A percentile compares a stretch with the other conserved stretches of the same genome.
These are phyloP conservation scores for Colletotrichum sp. DNA, from an alignment of 2,329 filamentous ascomycete genomes.

Conservation along the genomic window DNA sequence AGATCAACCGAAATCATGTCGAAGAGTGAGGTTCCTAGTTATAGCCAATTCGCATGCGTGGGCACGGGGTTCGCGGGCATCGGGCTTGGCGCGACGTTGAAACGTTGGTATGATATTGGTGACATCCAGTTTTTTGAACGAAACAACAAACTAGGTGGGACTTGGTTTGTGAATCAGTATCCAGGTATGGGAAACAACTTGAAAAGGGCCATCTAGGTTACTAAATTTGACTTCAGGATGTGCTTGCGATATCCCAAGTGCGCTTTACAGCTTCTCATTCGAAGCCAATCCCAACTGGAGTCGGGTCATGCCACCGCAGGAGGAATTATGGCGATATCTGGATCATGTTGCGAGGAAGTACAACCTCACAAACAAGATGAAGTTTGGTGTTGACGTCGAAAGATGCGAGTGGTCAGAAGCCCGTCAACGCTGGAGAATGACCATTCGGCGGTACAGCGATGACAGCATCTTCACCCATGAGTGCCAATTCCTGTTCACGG, in stretches of 20 bases:
- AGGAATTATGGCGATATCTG: slow-evolving; percentile 64
- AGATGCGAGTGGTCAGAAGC: slow-evolving; percentile 42
- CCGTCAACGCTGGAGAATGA: slow-evolving; percentile 37
- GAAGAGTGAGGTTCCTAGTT: slow-evolving; percentile 18
- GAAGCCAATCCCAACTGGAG: slow-evolving; percentile 66
- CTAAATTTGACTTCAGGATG: slow-evolving; percentile 23
- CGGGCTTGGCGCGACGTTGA: slow-evolving; percentile 63
- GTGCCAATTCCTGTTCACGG: slow-evolving; percentile 43
- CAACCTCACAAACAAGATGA: slow-evolving; percentile 41
- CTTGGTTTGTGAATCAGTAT: slow-evolving; percentile 69
- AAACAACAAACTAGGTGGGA: slow-evolving; percentile 62
- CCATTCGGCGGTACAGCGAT: slow-evolving; percentile 27
- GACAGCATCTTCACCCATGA: slow-evolving; percentile 35
- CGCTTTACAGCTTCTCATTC: slow-evolving; percentile 67
- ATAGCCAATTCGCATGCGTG: slow-evolving; percentile 50
- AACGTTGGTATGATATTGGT: slow-evolving; percentile 60
- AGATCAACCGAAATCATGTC: not conserved
- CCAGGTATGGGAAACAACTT: slow-evolving; percentile 42
- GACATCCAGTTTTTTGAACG: slow-evolving; percentile 67
- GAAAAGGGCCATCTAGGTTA: too few species aligned
- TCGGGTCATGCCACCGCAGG: slow-evolving; percentile 57
- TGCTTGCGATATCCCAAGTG: slow-evolving; percentile 63
- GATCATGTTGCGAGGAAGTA: slow-evolving; percentile 53
- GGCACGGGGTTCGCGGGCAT: slow-evolving; percentile 69
- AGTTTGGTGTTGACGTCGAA: slow-evolving; percentile 40